These are phyloP conservation scores for Pisolithus sp. DNA, from an alignment of 768 basidiomycete genomes.

Conservation along the genomic window DNA sequence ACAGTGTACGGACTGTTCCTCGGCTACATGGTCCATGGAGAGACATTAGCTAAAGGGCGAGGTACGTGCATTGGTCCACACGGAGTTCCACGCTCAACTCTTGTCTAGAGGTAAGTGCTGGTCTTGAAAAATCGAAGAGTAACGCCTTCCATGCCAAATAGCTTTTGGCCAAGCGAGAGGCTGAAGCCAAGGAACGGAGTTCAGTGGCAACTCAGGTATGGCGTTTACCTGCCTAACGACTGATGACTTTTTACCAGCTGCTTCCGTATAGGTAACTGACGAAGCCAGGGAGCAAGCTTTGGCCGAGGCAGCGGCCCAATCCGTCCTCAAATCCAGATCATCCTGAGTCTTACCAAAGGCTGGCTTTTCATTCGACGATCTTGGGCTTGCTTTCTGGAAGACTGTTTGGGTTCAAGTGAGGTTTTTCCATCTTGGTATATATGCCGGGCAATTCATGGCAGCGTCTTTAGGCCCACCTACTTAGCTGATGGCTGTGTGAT, in stretches of 20 bases:
- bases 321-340: constrained; percentile 7
- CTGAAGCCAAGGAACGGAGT: constrained; percentile 14
- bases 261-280: constrained; percentile 14
- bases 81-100: background rate
- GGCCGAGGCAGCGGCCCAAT: constrained; percentile 27
- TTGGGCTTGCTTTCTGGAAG: too few species aligned
- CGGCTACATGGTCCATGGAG: constrained; percentile 26
- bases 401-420: too few species aligned
- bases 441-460: too few species aligned
- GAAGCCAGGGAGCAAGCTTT: constrained; percentile 25
- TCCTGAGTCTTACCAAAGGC: background rate
- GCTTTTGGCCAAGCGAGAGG: constrained; percentile 18
- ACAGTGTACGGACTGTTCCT: constrained; percentile 26
- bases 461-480: too few species aligned
- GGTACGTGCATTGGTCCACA: constrained; percentile 12
- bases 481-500: too few species aligned
- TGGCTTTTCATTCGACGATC: too few species aligned
- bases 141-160: background rate
- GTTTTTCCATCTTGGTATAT: too few species aligned
- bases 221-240: background rate
- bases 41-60: constrained; percentile 26
- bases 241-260: background rate
- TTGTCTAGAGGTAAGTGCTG: constrained; percentile 16
- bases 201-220: constrained; percentile 9
- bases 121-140: background rate